Conservation (phyloP, 2,329 filamentous ascomycete genomes). For the Pseudogymnoascus sp. region DNA sequence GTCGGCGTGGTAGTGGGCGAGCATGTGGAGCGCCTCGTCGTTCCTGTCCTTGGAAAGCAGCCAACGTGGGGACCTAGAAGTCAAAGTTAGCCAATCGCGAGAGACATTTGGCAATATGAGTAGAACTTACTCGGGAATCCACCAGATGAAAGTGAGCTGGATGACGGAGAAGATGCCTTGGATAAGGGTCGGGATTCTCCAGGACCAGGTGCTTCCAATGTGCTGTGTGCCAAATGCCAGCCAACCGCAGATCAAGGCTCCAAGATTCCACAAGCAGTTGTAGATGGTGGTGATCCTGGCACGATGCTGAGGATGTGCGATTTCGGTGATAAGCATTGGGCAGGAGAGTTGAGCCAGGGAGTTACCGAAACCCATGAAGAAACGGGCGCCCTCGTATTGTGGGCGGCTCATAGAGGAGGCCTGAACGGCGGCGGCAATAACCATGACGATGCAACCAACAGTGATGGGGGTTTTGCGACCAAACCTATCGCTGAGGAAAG, state of each 20-base stretch:
- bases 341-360: conserved; percentile 35
- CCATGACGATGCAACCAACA: conserved; percentile 30
- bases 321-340: conserved; percentile 31
- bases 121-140: conserved; percentile 4
- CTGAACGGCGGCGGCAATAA: conserved; percentile 33
- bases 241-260: conserved; percentile 33
- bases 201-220: conserved; percentile 31
- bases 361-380: conserved; percentile 33
- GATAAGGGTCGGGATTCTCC: conserved; percentile 36
- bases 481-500: conserved; percentile 28
- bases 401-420: conserved; percentile 30
- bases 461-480: conserved; percentile 25
- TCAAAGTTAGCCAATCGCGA: neutral
- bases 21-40: conserved; percentile 45
- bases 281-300: conserved; percentile 30
- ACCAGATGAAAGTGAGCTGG: conserved; percentile 25
- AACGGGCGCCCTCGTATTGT: conserved; percentile 32
- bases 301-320: conserved; percentile 32
- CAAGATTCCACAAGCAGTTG: conserved; percentile 29
- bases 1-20: conserved; percentile 51
- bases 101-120: conserved; percentile 54
- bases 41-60: conserved; percentile 47
- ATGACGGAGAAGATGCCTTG: conserved; percentile 42
- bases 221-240: conserved; percentile 31
- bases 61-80: conserved; percentile 57